Conservation (phyloP, 2,329 filamentous ascomycete species). For the Elsinoe australis region DNA sequence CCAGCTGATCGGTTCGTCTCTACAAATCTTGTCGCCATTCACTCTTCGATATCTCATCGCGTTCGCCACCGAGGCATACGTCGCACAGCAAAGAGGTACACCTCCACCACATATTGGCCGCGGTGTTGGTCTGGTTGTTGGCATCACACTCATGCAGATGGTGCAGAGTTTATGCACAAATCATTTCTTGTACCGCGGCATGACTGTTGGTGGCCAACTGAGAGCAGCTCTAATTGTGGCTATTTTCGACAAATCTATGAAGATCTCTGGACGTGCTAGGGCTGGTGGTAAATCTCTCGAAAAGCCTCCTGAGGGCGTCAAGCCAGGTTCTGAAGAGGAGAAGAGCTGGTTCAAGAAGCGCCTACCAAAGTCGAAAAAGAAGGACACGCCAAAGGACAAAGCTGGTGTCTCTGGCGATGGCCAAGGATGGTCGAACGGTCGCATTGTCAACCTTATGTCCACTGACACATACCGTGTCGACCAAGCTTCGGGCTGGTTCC, state of each 20-base stretch:
- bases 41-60: constrained; percentile 77
- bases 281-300: constrained; percentile 59
- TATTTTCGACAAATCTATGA: constrained; percentile 90
- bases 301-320: constrained; percentile 36
- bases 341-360: constrained; percentile 46
- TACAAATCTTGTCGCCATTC: constrained; percentile 76
- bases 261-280: constrained; percentile 76
- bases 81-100: constrained; percentile 47
- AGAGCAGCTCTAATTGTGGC: constrained; percentile 74
- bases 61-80: constrained; percentile 73
- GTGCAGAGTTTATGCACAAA: constrained; percentile 72
- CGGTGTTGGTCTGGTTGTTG: constrained; percentile 76
- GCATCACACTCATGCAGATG: constrained; percentile 78
- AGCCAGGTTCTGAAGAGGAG: constrained; percentile 44
- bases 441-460: constrained; percentile 88
- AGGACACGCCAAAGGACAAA: constrained; percentile 34
- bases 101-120: constrained; percentile 61
- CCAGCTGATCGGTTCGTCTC: constrained; percentile 61
- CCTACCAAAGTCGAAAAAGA: constrained; percentile 34
- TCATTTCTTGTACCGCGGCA: constrained; percentile 87
- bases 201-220: constrained; percentile 80
- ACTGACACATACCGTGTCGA: constrained; percentile 92
- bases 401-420: constrained; percentile 58
- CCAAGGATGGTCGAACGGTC: constrained; percentile 83
- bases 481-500: constrained; percentile 79